Base-by-base conservation (phyloP, 2,329 filamentous ascomycete species). In the Cytospora paraplurivora region DNA sequence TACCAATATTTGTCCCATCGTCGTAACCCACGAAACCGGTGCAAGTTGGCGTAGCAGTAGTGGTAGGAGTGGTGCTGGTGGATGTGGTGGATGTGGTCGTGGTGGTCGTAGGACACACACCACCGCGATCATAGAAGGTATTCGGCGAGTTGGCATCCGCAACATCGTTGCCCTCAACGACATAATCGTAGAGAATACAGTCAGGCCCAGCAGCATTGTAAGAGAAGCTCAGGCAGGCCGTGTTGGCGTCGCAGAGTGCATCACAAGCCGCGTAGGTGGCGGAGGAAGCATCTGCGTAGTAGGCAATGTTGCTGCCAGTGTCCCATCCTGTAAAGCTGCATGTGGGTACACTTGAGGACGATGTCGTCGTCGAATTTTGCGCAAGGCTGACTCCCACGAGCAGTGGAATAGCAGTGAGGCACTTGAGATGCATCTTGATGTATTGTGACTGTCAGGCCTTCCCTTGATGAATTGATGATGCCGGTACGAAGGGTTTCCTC, bases 61-160 rank as follows among this genome's bases (percentile, higher is more conserved):
- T 47, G 6, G 44, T 47, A 5, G 44, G n/a, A n/a, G 44, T 47
- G 2, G n/a, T 47, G 44, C 41, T 44, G 10, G 41, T 44, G 41
- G 50, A n/a, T n/a, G n/a, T 58, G 17, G 56, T 15, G 34, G 52
- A 21, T 49, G 55, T 53, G 34, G 63, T 47, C 6, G 59, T 34
- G 2, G 61, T 41, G 15, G 62, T 55, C 10, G 32, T 50, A 3
- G 64, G 61, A 37, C 64, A 66, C 6, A 44, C 57, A 21, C 57
- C 62, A 4, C 64, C 64, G 17, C 60, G 49, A 41, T 64, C 59
- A 13, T 67, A 63, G 13, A 72, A 62, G 1, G 68, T 67, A 57
- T 62, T 55, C 7, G 72, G 73, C 0, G 73, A 74, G 0, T 56
- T 50, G 5, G 69, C 67, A 12, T 75, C 71, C 12, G 76, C 69